Conservation (phyloP, 495 filamentous ascomycete species). For the Platismatia glauca region DNA sequence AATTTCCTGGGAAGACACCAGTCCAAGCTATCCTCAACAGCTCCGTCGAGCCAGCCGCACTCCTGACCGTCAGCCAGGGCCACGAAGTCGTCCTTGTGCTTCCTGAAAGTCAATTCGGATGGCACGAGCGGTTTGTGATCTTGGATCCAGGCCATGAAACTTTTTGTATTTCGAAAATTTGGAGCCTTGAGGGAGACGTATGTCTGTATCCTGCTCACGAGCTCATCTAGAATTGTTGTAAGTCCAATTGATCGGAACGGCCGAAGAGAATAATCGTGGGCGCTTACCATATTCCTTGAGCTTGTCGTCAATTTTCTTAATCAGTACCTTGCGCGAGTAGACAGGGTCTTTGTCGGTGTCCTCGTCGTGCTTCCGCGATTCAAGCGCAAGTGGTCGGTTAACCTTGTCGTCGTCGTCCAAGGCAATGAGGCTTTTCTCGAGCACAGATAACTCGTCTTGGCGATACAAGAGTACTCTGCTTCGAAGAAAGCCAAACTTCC, state of each 20-base stretch:
- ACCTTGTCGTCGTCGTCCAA: constrained; percentile 24
- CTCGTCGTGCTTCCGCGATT: constrained; percentile 23
- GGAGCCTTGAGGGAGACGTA: constrained; percentile 20
- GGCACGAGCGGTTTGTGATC: constrained; percentile 19
- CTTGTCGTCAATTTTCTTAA: constrained; percentile 30
- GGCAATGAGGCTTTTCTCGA: constrained; percentile 28
- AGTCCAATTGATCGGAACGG: constrained; percentile 3
- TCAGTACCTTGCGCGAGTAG: constrained; percentile 23
- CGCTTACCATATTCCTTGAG: constrained; percentile 29
- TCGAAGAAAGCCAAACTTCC: constrained; percentile 32
- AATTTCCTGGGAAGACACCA: constrained; percentile 20
- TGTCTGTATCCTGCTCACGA: constrained; percentile 16
- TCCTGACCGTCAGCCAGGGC: constrained; percentile 31
- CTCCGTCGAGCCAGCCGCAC: constrained; percentile 30
- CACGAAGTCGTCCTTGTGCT: constrained; percentile 31
- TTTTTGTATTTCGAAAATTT: constrained; percentile 22
- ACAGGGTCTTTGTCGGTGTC: constrained; percentile 12
- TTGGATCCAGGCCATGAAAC: constrained; percentile 28
- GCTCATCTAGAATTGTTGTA: constrained; percentile 13
- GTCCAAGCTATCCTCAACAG: constrained; percentile 27
- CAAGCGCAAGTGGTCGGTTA: constrained; percentile 11
- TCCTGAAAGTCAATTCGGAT: constrained; percentile 25
- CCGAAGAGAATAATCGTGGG: neutral
- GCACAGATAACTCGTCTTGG: constrained; percentile 30
- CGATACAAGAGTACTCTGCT: constrained; percentile 32